These are phyloP conservation scores for Sodiomyces alkalinus DNA, from an alignment of 2,329 filamentous ascomycete species.

Conservation along the genomic window DNA sequence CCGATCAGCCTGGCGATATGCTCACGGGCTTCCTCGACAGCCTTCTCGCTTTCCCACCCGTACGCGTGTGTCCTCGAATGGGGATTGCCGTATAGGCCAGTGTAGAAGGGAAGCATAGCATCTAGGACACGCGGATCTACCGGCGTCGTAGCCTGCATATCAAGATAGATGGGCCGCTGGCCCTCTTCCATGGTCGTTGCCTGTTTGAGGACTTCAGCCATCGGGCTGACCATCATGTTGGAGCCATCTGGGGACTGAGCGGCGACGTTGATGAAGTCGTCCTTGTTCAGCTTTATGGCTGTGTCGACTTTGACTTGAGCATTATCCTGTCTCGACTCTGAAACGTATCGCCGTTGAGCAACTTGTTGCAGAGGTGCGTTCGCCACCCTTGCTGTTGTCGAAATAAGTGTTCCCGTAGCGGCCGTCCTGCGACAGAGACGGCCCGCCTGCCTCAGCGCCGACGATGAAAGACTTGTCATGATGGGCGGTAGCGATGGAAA, in stretches of 20 bases:
- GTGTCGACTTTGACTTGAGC: slow-evolving; percentile 73
- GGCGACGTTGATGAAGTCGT: slow-evolving; percentile 56
- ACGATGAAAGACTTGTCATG: slow-evolving; percentile 53
- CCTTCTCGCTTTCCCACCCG: slow-evolving; percentile 95
- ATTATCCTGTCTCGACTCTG: slow-evolving; percentile 63
- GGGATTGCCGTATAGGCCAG: slow-evolving; percentile 88
- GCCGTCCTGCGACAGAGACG: slow-evolving; percentile 32
- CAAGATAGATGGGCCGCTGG: slow-evolving; percentile 86
- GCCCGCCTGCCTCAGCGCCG: slow-evolving; percentile 61
- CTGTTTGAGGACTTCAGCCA: slow-evolving; percentile 76
- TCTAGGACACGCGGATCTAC: slow-evolving; percentile 90
- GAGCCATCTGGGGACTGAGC: slow-evolving; percentile 27
- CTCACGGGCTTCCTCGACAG: slow-evolving; percentile 71
- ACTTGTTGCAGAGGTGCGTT: slow-evolving; percentile 12
- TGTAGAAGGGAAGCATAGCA: slow-evolving; percentile 90
- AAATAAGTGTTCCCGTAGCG: slow-evolving; percentile 19
- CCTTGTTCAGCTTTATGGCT: slow-evolving; percentile 74
- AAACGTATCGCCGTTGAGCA: slow-evolving; percentile 54
- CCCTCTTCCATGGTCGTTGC: slow-evolving; percentile 89
- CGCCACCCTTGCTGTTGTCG: slow-evolving; percentile 17
- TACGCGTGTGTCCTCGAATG: slow-evolving; percentile 96
- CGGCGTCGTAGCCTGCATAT: slow-evolving; percentile 96
- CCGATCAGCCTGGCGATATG: slow-evolving; percentile 80
- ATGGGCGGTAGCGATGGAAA: slow-evolving; percentile 10
- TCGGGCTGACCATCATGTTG: slow-evolving; percentile 64